Conservation (phyloP, 1,139 yeast species). For the Entelexis paramagnoliae region DNA sequence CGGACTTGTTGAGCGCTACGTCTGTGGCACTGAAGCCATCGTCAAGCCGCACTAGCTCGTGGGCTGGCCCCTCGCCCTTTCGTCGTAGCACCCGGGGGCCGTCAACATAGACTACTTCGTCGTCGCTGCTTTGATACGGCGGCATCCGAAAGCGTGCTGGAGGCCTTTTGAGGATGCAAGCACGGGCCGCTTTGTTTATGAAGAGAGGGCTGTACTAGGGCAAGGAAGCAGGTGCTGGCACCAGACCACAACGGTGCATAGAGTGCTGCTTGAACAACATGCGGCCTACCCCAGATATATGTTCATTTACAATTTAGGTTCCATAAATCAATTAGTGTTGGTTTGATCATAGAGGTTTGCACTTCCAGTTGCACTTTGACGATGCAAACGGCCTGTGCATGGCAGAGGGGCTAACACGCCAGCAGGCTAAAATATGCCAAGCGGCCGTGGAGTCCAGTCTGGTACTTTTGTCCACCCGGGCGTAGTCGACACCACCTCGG, state of each 20-base stretch:
- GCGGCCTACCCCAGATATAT: too few relatives aligned
- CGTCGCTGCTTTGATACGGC: neutral
- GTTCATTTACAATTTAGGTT: too few relatives aligned
- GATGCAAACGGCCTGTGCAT: too few relatives aligned
- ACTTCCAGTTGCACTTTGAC: too few relatives aligned
- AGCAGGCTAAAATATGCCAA: slow-evolving; percentile 7
- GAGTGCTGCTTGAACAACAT: too few relatives aligned
- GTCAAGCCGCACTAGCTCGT: neutral
- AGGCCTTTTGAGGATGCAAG: neutral
- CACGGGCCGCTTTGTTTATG: slow-evolving; percentile 2
- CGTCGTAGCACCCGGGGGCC: slow-evolving; percentile 1
- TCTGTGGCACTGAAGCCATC: neutral
- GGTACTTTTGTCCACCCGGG: slow-evolving; percentile 13
- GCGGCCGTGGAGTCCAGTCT: slow-evolving; percentile 18
- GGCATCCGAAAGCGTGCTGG: neutral
- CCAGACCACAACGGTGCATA: too few relatives aligned
- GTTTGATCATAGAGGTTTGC: too few relatives aligned
- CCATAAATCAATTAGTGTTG: too few relatives aligned
- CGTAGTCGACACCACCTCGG: neutral
- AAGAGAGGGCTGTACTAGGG: slow-evolving; percentile 2
- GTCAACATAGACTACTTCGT: neutral
- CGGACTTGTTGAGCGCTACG: slow-evolving; percentile 1
- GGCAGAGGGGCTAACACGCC: too few relatives aligned
- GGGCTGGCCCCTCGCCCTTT: neutral
- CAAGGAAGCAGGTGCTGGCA: neutral